Evolutionary conservation across 768 basidiomycete species (phyloP), one percentile per base, ranked within the genome.

Genomic region (Termitomyces sp.): DNA sequence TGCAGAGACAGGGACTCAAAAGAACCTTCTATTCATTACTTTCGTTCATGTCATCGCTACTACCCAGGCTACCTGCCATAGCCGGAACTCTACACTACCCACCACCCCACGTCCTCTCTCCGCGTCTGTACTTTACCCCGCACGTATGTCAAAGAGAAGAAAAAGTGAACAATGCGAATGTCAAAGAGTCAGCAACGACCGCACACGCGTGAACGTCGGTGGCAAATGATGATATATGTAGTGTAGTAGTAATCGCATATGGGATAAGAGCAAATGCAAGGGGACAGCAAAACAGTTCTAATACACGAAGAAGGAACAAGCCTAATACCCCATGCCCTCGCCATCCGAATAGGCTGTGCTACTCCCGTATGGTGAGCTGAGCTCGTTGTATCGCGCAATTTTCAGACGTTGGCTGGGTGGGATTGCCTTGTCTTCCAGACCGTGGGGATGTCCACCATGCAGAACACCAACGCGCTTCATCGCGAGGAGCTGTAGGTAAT

Each of bases 321-420:
- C 30, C 51, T 59, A 66, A 34, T 66, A 66, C 14, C 46, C 45
- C 33, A 82, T 71, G 36, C 82, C 82, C 70, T 85, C 83, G 3
- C 82, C 82, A 54, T 85, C 84, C 4, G 83, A 84, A 40, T 79
- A 73, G 1, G 83, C 82, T 0, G 84, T 78, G 45, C 82, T 82
- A 62, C 82, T 83, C 50, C 77, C 74, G 53, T 77, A 79, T 18
- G 78, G 78, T 27, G 82, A 82, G 53, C 79, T 77, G 8, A 87
- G 71, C 65, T 88, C 86, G 40, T 72, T 81, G 60, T 85, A 86
- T n/a, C 78, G 77, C 7, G 85, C 83, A 61, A 93, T 88, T 59
- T 82, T 83, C 39, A 89, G 79, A 26, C 84, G 79, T 65, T 93
- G 90, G 56, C 82, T 83, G 1, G 90, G 90, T 16, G 91, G 90